These are phyloP conservation scores for Phytophthora ramorum DNA, from an alignment of 352 stramenopile species.

Conservation along the genomic window DNA sequence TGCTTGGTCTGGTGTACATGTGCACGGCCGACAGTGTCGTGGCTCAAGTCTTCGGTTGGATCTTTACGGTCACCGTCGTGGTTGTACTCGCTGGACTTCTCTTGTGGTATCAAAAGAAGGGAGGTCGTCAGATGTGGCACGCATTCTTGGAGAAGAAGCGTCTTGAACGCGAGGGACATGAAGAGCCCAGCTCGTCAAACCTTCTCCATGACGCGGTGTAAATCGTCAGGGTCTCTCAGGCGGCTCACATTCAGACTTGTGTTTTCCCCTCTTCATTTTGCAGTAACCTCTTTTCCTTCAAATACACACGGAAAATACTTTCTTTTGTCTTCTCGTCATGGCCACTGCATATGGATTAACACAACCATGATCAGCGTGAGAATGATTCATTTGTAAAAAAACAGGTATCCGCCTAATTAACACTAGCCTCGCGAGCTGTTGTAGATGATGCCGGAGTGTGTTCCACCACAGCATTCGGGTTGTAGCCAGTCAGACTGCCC, in stretches of 20 bases:
- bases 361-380: background rate
- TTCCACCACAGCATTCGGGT: slow-evolving; percentile 26
- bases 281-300: background rate
- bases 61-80: slow-evolving; percentile 31
- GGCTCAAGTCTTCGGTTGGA: slow-evolving; percentile 35
- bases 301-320: background rate
- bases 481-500: slow-evolving; percentile 75
- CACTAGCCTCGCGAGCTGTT: background rate
- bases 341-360: background rate
- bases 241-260: background rate
- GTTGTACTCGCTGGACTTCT: slow-evolving; percentile 15
- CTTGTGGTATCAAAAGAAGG: slow-evolving; percentile 49
- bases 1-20: slow-evolving; percentile 56
- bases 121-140: slow-evolving; percentile 41
- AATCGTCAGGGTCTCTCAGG: slow-evolving; percentile 14
- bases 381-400: background rate
- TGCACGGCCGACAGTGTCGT: slow-evolving; percentile 38
- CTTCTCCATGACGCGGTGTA: slow-evolving; percentile 1
- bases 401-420: background rate
- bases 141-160: slow-evolving; percentile 47
- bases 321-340: background rate
- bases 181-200: background rate
- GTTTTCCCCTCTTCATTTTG: background rate
- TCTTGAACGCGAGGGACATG: slow-evolving; percentile 30
- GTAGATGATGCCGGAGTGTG: slow-evolving; percentile 29